Evolutionary conservation across 1,284 basidiomycete genomes (phyloP), one percentile per base, ranked within the genome.

Genomic region (Tylopilus sp.): DNA sequence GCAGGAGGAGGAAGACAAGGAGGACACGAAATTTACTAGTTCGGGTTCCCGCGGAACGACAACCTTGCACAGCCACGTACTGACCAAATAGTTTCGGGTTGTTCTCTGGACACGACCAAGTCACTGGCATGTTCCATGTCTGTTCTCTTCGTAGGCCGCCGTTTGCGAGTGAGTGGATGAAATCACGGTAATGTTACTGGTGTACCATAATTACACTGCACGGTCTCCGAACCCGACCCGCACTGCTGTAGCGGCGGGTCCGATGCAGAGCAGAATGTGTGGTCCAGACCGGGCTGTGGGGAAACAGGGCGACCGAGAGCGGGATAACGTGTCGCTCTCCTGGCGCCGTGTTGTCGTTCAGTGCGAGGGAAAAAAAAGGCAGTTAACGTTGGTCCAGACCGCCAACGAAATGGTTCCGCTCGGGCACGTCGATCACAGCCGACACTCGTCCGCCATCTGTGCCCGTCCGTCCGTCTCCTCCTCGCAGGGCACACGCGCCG

Each of bases 31-130:
- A 63, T 59, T 68, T 67, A 50, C 48, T 7, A 52, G 45, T 28
- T 65, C 69, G 69, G 69, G 69, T 58, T 52, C 44, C 4, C 25
- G 60, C 69, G 66, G 65, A 60, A 57, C 46, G 41, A 48, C 50
- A 22, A 52, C 42, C 49, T n/a, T 22, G 37, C 57, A 67, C 68
- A 68, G 68, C 66, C 66, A 67, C 65, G 0, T 22, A 19, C 35
- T 44, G n/a, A n/a, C n/a, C n/a, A n/a, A n/a, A n/a, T n/a, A n/a
- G n/a, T n/a, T n/a, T n/a, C n/a, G n/a, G n/a, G n/a, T n/a, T n/a
- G n/a, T n/a, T n/a, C n/a, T n/a, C n/a, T n/a, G n/a, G n/a, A n/a
- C n/a, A n/a, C n/a, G n/a, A n/a, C n/a, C n/a, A n/a, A n/a, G n/a
- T n/a, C n/a, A n/a, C n/a, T n/a, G n/a, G n/a, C n/a, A n/a, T n/a